Base-by-base conservation (phyloP, 2,329 filamentous ascomycete species). In the Tolypocladium inflatum region DNA sequence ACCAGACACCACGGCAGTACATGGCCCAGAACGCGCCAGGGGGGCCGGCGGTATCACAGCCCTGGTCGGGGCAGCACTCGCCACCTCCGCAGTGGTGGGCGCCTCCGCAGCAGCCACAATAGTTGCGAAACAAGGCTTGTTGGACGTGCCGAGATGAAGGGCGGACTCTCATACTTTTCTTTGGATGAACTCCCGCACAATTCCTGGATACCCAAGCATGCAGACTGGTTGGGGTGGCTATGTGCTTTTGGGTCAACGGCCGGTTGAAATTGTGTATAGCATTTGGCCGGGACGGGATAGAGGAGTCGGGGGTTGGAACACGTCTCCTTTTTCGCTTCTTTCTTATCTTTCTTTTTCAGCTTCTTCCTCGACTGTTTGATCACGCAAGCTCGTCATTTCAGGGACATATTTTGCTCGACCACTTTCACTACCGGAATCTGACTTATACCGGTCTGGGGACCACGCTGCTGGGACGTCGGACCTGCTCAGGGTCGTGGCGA, bases 1-100 rank as follows among this genome's bases (percentile, higher is more conserved):
- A 88, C 53, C 83, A 86, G 71, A 85, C 82, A 1, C 80, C 83
- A 4, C 77, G 85, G 56, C 82, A 86, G 67, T 88, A 87, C 74
- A 81, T 91, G 83, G 84, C 87, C 66, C 78, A 85, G 72, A 74
- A 80, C 71, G 73, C 80, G 64, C 71, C 84, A 4, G 73, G 73
- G 4, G 72, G 74, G 8, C 79, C 80, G 13, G 74, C 79, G 7
- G 78, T 78, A 26, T 77, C 78, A 2, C 81, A 83, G 61, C 69
- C 74, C 4, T 84, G 79, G 79, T 77, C 76, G 8, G 76, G 83
- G 42, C 84, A 87, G 64, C 85, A 86, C 64, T 85, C 85, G 59
- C 80, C 83, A 10, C 79, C 84, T 1, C 79, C 81, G 57, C 76
- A 81, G 65, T 83, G 81, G 79, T 83, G 80, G 80, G 64, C 76